phyloP scores from a whole-genome alignment of 1,284 basidiomycete genomes.

The Cutaneotrichosporon cutaneum region DNA sequence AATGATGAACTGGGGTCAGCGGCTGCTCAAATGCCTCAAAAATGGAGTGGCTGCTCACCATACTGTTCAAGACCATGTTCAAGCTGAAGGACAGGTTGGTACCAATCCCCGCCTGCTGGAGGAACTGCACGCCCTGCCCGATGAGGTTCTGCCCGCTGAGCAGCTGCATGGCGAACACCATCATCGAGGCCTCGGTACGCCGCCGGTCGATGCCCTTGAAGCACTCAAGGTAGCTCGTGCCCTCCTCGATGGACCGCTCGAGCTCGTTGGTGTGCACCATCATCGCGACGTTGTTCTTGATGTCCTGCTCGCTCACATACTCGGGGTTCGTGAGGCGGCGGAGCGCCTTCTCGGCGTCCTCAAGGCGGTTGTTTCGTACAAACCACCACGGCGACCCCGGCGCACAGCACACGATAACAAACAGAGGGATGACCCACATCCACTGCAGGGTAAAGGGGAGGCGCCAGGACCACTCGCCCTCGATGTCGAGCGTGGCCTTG shows the following conservation, averaged over 20 bases:
- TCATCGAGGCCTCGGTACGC: constrained; percentile 27
- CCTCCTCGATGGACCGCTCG: constrained; percentile 27
- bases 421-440: constrained; percentile 47
- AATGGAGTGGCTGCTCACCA: background rate
- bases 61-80: constrained; percentile 36
- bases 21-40: too few species aligned
- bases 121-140: constrained; percentile 40
- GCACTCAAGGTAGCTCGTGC: constrained; percentile 30
- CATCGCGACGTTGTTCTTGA: constrained; percentile 34
- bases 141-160: constrained; percentile 23
- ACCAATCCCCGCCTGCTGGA: constrained; percentile 50
- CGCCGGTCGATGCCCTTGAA: constrained; percentile 33
- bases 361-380: constrained; percentile 38
- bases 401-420: constrained; percentile 39
- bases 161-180: constrained; percentile 28
- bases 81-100: constrained; percentile 46
- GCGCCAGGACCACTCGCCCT: constrained; percentile 42
- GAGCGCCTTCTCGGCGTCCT: constrained; percentile 37
- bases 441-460: constrained; percentile 39
- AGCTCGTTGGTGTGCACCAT: constrained; percentile 43
- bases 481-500: constrained; percentile 41
- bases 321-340: constrained; percentile 27
- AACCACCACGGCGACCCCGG: constrained; percentile 44
- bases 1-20: constrained; percentile 13
- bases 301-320: constrained; percentile 28